Base-by-base conservation (phyloP, 148 eudicot genomes). In the Hydrangea macrophylla region DNA sequence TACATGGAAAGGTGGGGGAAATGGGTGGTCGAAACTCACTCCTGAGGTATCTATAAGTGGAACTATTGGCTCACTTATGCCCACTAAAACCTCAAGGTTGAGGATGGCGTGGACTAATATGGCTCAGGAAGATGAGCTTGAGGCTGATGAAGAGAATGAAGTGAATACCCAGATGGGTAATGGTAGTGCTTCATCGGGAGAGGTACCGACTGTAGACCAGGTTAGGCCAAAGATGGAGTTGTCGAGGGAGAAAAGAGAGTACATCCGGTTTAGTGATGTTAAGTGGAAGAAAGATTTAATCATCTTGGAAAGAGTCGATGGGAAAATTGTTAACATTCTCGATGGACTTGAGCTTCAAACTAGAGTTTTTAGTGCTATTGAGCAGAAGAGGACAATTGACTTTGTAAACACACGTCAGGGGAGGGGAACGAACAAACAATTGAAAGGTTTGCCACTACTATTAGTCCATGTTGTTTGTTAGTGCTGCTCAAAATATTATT, bases 91-190 rank as follows among this genome's bases (percentile, higher is more conserved):
- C 60, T 72, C 85, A 0, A 76, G 15, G 56, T 69, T 60, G 37
- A 78, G 84, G 50, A 80, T 77, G 86, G 90, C 96, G 6, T 90
- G 98, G 98, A 97, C 97, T 1, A 97, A 94, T 70, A 90, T 94
- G 86, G 87, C 96, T 15, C 86, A 82, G 42, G 98, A 93, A 76
- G 96, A 92, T 73, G 96, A 88, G 70, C 79, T 86, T 64, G 88
- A 76, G 60, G 86, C 54, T 22, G 96, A 84, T 68, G 98, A 81
- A 45, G 89, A 75, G 58, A 73, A 37, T 60, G 93, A 82, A 58
- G 73, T 59, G 55, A 75, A 25, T 62, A 71, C 74, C 61, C 70
- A 20, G 23, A 56, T 68, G 10, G 62, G n/a, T 22, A 30, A 64
- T 62, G 81, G 55, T 27, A 60, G 69, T 69, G 64, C 30, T 64